Evolutionary conservation across 306 rosid genomes (phyloP).

Genomic region (Delonix regia): DNA sequence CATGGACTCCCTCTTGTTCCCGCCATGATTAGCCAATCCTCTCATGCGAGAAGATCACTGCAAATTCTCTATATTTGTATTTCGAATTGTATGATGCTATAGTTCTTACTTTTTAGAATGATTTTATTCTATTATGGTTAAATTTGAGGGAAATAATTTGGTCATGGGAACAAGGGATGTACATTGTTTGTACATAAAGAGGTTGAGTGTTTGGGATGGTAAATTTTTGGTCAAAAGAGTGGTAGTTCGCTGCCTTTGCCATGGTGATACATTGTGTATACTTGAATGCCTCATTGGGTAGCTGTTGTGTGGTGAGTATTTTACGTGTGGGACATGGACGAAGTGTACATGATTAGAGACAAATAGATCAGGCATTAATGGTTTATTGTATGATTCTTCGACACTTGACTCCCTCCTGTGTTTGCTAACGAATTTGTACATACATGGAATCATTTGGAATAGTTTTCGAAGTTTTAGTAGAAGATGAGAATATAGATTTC

Average conservation of each 20-base stretch:
- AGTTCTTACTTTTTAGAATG: no score
- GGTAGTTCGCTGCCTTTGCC: not conserved
- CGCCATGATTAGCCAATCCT: constrained; percentile 35
- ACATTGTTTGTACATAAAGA: not conserved
- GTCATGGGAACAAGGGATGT: not conserved
- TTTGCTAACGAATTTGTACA: not conserved
- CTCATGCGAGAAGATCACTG: not conserved
- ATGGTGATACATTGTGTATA: not conserved
- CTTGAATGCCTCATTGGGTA: not conserved
- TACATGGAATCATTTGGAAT: no score
- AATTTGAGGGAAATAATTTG: not conserved
- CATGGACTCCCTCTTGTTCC: constrained; percentile 58
- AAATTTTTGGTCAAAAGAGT: not conserved
- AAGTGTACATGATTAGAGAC: not conserved
- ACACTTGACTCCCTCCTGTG: not conserved
- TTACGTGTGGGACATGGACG: not conserved
- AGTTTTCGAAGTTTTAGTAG: no score
- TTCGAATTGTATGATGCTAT: not conserved
- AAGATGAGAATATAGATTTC: no score
- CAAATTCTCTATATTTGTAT: not conserved
- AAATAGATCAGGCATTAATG: not conserved
- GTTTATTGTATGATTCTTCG: not conserved
- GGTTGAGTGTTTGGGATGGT: not conserved
- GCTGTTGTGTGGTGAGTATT: not conserved
- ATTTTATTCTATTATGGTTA: not conserved